Conservation (phyloP, 345 rosid genomes). For the Corchorus capsularis region DNA sequence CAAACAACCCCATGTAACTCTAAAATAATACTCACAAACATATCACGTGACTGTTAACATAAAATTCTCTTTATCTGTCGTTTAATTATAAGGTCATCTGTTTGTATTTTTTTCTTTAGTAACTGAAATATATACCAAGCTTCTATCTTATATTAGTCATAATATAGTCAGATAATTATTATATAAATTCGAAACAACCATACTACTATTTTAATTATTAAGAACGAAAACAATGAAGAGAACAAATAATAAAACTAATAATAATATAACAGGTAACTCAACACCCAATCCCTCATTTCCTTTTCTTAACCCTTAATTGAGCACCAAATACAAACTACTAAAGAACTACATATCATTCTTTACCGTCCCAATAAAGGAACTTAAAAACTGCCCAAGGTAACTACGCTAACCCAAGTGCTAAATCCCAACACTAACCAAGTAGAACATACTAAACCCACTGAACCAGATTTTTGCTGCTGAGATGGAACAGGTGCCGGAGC, state of each 20-base stretch:
- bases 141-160: too few relatives aligned
- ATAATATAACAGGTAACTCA: not conserved
- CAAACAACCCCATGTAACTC: too few relatives aligned
- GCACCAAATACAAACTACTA: not conserved
- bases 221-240: not conserved
- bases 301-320: not conserved
- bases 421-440: slow-evolving; percentile 25
- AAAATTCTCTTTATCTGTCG: too few relatives aligned
- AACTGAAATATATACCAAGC: too few relatives aligned
- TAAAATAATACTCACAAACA: too few relatives aligned
- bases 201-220: not conserved
- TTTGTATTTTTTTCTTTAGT: too few relatives aligned
- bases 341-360: not conserved
- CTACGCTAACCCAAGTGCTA: slow-evolving; percentile 24
- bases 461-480: slow-evolving; percentile 17
- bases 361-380: not conserved
- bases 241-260: not conserved
- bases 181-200: too few relatives aligned
- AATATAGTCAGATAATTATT: too few relatives aligned
- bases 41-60: too few relatives aligned
- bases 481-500: slow-evolving; percentile 42
- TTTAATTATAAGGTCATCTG: too few relatives aligned
- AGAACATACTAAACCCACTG: slow-evolving; percentile 19
- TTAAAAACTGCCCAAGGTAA: not conserved
- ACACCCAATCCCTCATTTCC: not conserved